Conservation (phyloP, 1,139 yeast species). For the Yamadazyma oceani region DNA sequence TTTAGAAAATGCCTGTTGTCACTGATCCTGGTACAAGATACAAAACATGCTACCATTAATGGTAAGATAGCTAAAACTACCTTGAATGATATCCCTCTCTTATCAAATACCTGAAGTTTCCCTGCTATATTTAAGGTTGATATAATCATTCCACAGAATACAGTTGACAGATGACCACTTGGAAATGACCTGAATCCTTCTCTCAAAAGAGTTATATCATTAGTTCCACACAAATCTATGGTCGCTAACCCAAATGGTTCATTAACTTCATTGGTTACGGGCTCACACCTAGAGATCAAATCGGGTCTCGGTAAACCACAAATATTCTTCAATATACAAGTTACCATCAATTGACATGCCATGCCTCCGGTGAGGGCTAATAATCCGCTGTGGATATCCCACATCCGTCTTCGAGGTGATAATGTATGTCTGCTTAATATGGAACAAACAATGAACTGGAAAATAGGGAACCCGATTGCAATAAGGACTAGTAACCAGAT, state of each 20-base stretch:
- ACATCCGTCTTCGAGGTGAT: constrained; percentile 26
- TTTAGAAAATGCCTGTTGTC: constrained; percentile 48
- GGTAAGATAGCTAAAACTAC: constrained; percentile 37
- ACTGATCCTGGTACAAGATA: constrained; percentile 45
- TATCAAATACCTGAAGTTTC: constrained; percentile 37
- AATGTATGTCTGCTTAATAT: constrained; percentile 16
- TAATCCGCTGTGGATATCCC: constrained; percentile 44
- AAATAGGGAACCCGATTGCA: constrained; percentile 33
- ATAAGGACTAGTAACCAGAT: constrained; percentile 27
- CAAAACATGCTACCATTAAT: constrained; percentile 33
- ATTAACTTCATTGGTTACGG: constrained; percentile 17
- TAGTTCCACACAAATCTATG: constrained; percentile 35
- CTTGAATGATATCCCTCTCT: constrained; percentile 37
- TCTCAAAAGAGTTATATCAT: constrained; percentile 25
- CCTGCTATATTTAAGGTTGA: constrained; percentile 39
- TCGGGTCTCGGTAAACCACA: constrained; percentile 52
- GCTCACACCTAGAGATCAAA: constrained; percentile 42
- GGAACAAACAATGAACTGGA: constrained; percentile 26
- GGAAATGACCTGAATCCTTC: constrained; percentile 56
- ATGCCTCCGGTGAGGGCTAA: constrained; percentile 41
- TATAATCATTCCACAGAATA: constrained; percentile 44
- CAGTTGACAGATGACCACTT: constrained; percentile 51
- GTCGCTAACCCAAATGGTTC: constrained; percentile 23
- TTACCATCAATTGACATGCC: constrained; percentile 39
- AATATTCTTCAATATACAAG: constrained; percentile 43